Percentiles rank a stretch among this genome's conserved stretches.
phyloP scores from a whole-genome alignment of 192 early-diverging fungal genomes.

The Coemansia sp. region DNA sequence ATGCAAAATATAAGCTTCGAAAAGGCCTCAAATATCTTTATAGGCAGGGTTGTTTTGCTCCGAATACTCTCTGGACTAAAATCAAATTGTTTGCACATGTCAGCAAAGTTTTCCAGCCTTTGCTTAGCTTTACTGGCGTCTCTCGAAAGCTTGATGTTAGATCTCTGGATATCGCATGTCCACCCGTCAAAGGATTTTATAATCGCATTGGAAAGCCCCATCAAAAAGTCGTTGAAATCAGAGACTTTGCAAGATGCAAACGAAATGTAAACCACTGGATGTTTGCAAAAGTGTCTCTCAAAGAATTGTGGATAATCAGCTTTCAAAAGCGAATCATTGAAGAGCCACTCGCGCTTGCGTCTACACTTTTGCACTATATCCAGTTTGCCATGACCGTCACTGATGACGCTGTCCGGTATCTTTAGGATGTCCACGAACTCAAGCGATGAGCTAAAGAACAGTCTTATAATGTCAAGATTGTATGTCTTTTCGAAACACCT shows the following conservation, averaged over 20 bases:
- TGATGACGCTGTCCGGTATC: not conserved
- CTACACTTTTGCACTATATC: not conserved
- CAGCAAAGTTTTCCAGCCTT: not conserved
- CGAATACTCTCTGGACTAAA: too few relatives aligned
- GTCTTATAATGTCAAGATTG: not conserved
- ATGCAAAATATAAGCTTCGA: too few relatives aligned
- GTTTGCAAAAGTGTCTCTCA: slow-evolving; percentile 2
- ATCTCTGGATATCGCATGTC: not conserved
- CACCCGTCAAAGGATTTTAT: not conserved
- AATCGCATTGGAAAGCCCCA: not conserved
- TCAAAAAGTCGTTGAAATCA: not conserved
- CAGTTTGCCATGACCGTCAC: not conserved
- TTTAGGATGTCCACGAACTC: not conserved
- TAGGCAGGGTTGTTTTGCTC: too few relatives aligned
- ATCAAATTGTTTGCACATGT: too few relatives aligned
- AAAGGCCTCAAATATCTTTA: too few relatives aligned
- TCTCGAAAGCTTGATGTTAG: not conserved
- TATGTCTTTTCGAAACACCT: slow-evolving; percentile 7
- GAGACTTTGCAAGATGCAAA: not conserved
- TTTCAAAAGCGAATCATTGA: slow-evolving; percentile 3
- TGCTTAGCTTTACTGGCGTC: not conserved
- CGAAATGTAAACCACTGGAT: slow-evolving; percentile 6
- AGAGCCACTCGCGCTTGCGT: slow-evolving; percentile 5
- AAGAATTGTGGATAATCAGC: not conserved
- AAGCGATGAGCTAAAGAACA: slow-evolving; percentile 4